Evolutionary conservation across 345 rosid genomes (phyloP), one percentile per base, ranked within the genome.

Genomic region (Euphorbia pulcherrima): DNA sequence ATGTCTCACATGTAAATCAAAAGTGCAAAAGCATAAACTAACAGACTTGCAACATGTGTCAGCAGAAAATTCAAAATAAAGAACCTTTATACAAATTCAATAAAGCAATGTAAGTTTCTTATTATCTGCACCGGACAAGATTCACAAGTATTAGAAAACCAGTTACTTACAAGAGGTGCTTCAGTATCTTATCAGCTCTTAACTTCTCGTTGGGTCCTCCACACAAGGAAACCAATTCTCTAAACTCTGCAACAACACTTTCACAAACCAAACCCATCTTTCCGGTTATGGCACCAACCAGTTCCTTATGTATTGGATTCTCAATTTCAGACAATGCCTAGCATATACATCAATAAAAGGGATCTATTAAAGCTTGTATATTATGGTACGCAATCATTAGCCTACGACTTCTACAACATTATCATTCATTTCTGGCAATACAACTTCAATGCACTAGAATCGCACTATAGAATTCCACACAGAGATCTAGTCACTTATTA

Each of bases 201-300:
- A 6, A 44, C 73, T 85, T 86, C 81, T 94, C 99, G 35, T 79
- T 85, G n/a, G 84, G 74, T 67, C 96, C 96, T 76, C 82, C 94
- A 70, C 86, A 90, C 85, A 88, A 77, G n/a, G 69, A 75, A 18
- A 87, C 78, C 72, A 90, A 74, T 69, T 86, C 88, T 76, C 82
- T 79, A 75, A 90, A 88, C 86, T 88, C 90, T 56, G 78, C 71
- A 41, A 77, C 71, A 64, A 84, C 94, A 68, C 85, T 81, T 74
- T 73, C 72, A 65, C 94, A 87, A 71, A 85, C 72, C 51, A 87
- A 77, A 69, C 91, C 96, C 75, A 78, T 76, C 77, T 82, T 89
- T 71, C 84, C 82, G 14, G 79, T 60, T 62, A 82, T 17, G 4
- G 80, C 62, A 27, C 65, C 50, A 20, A 74, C 76, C 83, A 87